Evolutionary conservation across 768 basidiomycete genomes (phyloP), one percentile per base, ranked within the genome.

Genomic region (Lenzites betulinus): DNA sequence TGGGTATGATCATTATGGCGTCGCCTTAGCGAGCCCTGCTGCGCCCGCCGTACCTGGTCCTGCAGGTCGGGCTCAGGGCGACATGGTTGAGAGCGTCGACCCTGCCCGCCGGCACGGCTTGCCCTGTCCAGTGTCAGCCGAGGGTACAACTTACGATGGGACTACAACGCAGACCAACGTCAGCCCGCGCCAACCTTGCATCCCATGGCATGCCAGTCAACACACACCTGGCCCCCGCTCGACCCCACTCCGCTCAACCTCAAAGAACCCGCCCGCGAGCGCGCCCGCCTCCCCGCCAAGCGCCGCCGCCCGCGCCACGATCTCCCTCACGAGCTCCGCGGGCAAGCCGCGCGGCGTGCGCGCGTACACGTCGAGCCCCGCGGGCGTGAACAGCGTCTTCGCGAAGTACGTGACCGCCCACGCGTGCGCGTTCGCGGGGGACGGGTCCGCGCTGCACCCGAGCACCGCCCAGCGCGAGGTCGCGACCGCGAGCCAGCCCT

Each of bases 351-450:
- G 42, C 7, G 67, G 49, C 7, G 58, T 47, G 20, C 71, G 60
- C 18, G 67, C 53, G 61, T 79, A 79, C 48, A 79, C 72, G 64
- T 79, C 78, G 20, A 79, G 65, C 0, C 78, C 78, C 20, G 77
- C 75, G 7, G 78, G 77, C 0, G 78, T 79, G 71, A 79, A 79
- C 16, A 79, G 68, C 12, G 78, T 78, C 61, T 71, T 74, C 35
- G 76, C 76, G 67, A 79, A 79, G 68, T 70, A 78, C 66, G 67
- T 70, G 16, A 73, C 64, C 35, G 66, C 71, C 69, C 69, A 73
- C 18, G 60, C 66, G 8, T 51, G 49, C 18, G 26, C 20, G 28
- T 54, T 49, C 11, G 43, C 51, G 20, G 58, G 54, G 13, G 54
- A 51, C 25, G 47, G 22, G 26, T 50, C 60, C 30, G 44, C 39